These are phyloP conservation scores for Biscutella auriculata DNA, from an alignment of 441 rosid species.

Conservation along the genomic window DNA sequence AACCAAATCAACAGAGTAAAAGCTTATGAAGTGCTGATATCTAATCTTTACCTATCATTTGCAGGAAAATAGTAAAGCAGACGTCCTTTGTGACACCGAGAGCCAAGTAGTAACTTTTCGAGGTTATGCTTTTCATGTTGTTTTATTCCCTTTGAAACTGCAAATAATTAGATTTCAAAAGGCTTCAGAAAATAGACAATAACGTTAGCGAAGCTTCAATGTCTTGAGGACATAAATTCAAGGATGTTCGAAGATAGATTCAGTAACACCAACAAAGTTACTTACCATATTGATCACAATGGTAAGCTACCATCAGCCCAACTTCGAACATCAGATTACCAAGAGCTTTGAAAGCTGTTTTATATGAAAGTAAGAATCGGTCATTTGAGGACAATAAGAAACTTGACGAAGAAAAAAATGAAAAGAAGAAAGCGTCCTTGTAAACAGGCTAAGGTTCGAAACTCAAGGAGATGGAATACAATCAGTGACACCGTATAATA, in stretches of 20 bases:
- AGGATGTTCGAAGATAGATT: not conserved
- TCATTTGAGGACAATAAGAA: conserved; percentile 1
- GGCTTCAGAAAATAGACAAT: not conserved
- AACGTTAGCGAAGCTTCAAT: not conserved
- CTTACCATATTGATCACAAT: conserved; percentile 83
- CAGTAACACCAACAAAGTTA: not conserved
- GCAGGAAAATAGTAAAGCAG: conserved; percentile 84
- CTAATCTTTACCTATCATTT: conserved; percentile 31
- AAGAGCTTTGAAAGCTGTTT: conserved; percentile 76
- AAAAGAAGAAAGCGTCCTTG: not conserved
- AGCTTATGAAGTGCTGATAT: not conserved
- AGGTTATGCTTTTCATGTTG: conserved; percentile 42
- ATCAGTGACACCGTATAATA: no score
- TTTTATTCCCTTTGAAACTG: conserved; percentile 51
- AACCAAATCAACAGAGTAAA: not conserved
- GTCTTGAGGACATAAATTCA: not conserved
- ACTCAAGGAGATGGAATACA: no score
- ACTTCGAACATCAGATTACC: conserved; percentile 79
- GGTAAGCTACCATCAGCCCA: conserved; percentile 78
- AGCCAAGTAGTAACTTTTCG: conserved; percentile 52
- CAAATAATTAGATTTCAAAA: not conserved
- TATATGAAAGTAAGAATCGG: conserved; percentile 12
- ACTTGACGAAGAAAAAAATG: not conserved
- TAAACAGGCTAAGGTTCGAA: not conserved
- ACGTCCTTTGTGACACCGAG: conserved; percentile 89